These are phyloP conservation scores for Allium sativum DNA, from an alignment of 106 monocot species.

Conservation along the genomic window DNA sequence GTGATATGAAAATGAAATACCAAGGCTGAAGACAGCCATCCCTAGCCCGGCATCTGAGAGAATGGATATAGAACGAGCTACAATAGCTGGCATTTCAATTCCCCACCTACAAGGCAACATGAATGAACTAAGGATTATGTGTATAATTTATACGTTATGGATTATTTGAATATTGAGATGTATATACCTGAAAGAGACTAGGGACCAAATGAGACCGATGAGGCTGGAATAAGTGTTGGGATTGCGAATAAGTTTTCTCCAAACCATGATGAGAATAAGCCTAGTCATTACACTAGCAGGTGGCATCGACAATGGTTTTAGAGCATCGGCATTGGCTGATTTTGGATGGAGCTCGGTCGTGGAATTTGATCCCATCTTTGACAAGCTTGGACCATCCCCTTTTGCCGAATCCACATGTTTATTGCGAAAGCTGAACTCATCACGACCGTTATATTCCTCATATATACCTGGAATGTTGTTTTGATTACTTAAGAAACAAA, in stretches of 20 bases:
- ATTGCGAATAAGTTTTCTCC: constrained; percentile 55
- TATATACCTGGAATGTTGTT: not conserved
- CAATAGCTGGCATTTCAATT: constrained; percentile 28
- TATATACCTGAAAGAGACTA: constrained; percentile 39
- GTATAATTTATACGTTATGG: no score
- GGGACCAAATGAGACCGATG: constrained; percentile 36
- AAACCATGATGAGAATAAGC: constrained; percentile 54
- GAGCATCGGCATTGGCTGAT: not conserved
- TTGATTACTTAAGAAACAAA: no score
- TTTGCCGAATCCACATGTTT: constrained; percentile 3
- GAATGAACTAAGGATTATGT: not conserved
- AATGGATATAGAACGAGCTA: constrained; percentile 28
- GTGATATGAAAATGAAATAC: constrained; percentile 4
- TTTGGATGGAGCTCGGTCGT: constrained; percentile 30
- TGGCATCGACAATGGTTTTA: constrained; percentile 20
- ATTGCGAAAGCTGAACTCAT: constrained; percentile 41
- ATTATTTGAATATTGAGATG: not conserved
- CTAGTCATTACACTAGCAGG: constrained; percentile 51
- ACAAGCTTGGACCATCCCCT: constrained; percentile 11
- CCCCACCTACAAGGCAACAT: constrained; percentile 13
- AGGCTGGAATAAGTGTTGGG: constrained; percentile 56
- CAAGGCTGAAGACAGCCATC: constrained; percentile 59
- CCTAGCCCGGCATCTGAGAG: constrained; percentile 56
- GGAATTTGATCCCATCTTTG: constrained; percentile 27
- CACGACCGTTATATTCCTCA: constrained; percentile 10